Conservation (phyloP, 2,329 filamentous ascomycete genomes). For the Cladosporium sp. region DNA sequence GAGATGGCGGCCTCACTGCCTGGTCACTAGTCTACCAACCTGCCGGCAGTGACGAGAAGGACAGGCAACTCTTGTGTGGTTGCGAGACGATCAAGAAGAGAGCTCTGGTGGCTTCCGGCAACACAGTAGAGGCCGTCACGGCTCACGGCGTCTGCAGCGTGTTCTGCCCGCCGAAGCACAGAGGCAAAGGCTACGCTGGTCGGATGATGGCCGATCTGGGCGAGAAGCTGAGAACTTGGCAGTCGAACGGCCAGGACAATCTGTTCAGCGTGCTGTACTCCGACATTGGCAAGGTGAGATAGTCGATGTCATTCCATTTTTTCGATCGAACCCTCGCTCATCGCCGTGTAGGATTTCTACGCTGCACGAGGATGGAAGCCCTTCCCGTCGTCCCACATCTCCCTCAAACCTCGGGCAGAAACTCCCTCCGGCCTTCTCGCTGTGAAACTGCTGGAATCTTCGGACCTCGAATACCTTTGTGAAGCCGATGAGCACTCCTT, state of each 20-base stretch:
- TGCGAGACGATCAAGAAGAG: constrained; percentile 59
- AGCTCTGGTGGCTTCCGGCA: constrained; percentile 46
- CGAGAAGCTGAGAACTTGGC: constrained; percentile 52
- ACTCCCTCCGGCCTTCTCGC: constrained; percentile 20
- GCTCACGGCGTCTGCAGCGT: constrained; percentile 78
- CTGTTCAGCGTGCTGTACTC: constrained; percentile 81
- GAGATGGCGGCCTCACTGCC: constrained; percentile 56
- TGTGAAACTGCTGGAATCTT: constrained; percentile 51
- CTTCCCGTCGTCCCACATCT: constrained; percentile 71
- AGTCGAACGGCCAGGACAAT: constrained; percentile 44
- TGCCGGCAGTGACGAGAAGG: constrained; percentile 28
- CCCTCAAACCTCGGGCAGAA: constrained; percentile 52
- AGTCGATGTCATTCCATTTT: neutral
- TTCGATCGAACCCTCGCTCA: constrained; percentile 2
- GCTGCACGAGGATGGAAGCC: constrained; percentile 73
- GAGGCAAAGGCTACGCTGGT: constrained; percentile 74
- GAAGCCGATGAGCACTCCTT: constrained; percentile 64
- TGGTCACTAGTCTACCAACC: constrained; percentile 60
- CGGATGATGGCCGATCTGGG: constrained; percentile 72
- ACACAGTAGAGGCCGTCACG: constrained; percentile 55
- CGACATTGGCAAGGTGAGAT: constrained; percentile 68
- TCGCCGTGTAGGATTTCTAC: constrained; percentile 63
- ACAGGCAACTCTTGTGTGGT: constrained; percentile 51
- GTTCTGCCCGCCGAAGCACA: constrained; percentile 65
- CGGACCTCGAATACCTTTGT: constrained; percentile 63